Conservation (phyloP, 139 green algal genomes). For the Edaphochlamys debaryana region DNA sequence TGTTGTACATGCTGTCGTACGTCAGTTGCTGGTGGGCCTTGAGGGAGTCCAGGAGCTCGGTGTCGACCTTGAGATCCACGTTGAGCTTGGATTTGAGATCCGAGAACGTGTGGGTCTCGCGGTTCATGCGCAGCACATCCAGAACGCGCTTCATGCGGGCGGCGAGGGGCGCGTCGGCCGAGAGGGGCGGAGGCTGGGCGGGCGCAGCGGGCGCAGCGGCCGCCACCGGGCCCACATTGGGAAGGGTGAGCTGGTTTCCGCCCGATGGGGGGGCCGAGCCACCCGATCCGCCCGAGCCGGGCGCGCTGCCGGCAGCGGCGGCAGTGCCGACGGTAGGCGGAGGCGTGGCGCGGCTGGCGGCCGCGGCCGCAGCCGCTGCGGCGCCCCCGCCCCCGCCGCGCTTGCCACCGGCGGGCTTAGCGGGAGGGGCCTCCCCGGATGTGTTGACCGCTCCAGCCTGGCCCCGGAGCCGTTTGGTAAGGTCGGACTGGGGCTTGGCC, state of each 20-base stretch:
- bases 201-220: not conserved
- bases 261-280: not conserved
- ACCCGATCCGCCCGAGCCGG: not conserved
- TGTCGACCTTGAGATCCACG: constrained; percentile 9
- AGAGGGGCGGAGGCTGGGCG: not conserved
- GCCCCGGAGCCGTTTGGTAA: constrained; percentile 8
- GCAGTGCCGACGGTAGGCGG: too few species aligned
- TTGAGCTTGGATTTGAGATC: constrained; percentile 8
- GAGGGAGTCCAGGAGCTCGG: constrained; percentile 18
- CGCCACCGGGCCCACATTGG: too few species aligned
- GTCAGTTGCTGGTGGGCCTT: constrained; percentile 5
- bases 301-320: not conserved
- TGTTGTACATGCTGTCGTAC: not conserved
- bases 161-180: not conserved
- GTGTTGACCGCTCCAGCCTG: constrained; percentile 11
- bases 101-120: constrained; percentile 6
- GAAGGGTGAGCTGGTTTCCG: too few species aligned
- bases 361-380: not conserved
- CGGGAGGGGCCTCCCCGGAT: too few species aligned
- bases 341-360: not conserved
- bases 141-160: constrained; percentile 28
- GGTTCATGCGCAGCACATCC: constrained; percentile 10
- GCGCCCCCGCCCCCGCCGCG: too few species aligned
- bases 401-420: not conserved
- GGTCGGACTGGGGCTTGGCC: constrained; percentile 26